Conservation (phyloP, 2,329 filamentous ascomycete species). For the Aureobasidium sp. region DNA sequence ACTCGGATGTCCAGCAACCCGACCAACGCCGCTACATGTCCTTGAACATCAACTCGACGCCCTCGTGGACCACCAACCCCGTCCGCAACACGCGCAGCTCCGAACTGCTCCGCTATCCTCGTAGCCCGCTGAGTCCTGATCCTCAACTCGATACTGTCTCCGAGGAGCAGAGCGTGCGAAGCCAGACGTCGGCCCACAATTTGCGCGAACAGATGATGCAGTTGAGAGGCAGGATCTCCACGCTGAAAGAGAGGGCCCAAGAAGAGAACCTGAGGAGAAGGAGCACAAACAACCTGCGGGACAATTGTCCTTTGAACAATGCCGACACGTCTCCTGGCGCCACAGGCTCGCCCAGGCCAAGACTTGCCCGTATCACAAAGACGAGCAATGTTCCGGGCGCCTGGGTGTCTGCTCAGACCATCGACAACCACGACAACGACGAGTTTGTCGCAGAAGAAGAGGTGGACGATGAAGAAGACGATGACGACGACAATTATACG, state of each 20-base stretch:
- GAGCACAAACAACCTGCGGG: conserved; percentile 65
- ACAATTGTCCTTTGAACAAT: conserved; percentile 70
- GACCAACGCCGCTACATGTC: conserved; percentile 25
- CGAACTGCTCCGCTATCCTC: conserved; percentile 32
- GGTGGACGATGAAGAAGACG: neutral
- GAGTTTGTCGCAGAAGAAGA: neutral
- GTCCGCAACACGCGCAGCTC: conserved; percentile 31
- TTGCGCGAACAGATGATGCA: conserved; percentile 81
- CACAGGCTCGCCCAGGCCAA: conserved; percentile 36
- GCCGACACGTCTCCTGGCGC: conserved; percentile 31
- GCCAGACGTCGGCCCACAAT: conserved; percentile 45
- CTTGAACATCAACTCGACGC: conserved; percentile 17
- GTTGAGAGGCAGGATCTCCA: conserved; percentile 77
- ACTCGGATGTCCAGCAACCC: conserved; percentile 47
- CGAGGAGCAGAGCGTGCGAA: conserved; percentile 28
- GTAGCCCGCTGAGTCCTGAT: conserved; percentile 30
- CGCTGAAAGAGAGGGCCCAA: conserved; percentile 67
- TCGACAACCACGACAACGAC: neutral
- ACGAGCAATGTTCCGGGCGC: neutral
- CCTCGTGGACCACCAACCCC: conserved; percentile 17
- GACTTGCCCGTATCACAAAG: neutral
- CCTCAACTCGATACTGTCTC: conserved; percentile 35
- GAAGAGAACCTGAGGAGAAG: conserved; percentile 72
- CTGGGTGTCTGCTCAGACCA: conserved; percentile 7
- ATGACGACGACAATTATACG: neutral